Conservation (phyloP, 257 asterid species). For the Plantago elongata region DNA sequence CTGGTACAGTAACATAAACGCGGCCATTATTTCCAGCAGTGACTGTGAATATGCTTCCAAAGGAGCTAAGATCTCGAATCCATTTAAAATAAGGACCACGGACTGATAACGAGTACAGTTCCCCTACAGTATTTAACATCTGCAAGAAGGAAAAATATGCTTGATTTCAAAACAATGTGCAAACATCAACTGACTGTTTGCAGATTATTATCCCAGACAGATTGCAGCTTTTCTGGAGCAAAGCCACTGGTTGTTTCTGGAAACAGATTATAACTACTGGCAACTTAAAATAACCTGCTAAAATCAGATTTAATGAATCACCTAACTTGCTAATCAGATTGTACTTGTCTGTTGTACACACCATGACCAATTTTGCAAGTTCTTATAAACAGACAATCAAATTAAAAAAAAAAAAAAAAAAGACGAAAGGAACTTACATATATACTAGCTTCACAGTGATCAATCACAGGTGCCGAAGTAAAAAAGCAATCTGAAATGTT, state of each 20-base stretch:
- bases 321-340: neutral
- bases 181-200: neutral
- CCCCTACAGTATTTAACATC: conserved; percentile 74
- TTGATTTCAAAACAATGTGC: neutral
- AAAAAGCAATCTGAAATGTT: conserved; percentile 62
- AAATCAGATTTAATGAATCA: no score
- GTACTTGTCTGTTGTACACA: no score
- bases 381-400: neutral
- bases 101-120: conserved; percentile 70
- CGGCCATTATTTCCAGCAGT: conserved; percentile 78
- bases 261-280: no score
- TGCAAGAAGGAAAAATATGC: conserved; percentile 27
- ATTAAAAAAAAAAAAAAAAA: conserved; percentile 1
- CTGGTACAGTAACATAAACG: conserved; percentile 54
- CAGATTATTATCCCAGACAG: no score
- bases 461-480: conserved; percentile 64
- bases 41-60: conserved; percentile 37
- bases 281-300: no score
- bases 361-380: no score
- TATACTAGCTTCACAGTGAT: conserved; percentile 90
- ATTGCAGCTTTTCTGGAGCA: no score
- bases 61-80: conserved; percentile 81
- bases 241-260: no score
- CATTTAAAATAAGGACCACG: conserved; percentile 76
- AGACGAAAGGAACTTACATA: conserved; percentile 43